These are phyloP conservation scores for Ustilago shanxiensis DNA, from an alignment of 1,284 basidiomycete species.

Conservation along the genomic window DNA sequence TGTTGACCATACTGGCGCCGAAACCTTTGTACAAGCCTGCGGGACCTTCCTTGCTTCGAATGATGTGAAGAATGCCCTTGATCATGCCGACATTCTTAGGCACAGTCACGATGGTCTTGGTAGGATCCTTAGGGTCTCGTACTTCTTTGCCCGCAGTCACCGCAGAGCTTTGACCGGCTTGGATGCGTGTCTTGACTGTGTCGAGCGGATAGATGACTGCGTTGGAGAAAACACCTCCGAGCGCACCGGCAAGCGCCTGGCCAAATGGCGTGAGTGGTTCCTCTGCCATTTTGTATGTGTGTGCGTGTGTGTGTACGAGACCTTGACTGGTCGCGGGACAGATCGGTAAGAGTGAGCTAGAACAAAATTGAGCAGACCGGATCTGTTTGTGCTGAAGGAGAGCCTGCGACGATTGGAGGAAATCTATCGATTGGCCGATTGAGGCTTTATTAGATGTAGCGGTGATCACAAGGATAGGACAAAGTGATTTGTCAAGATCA, in stretches of 20 bases:
- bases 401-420: neutral
- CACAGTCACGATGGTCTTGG: conserved; percentile 68
- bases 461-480: neutral
- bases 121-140: conserved; percentile 75
- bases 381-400: neutral
- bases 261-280: conserved; percentile 86
- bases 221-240: conserved; percentile 75
- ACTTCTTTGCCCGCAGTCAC: conserved; percentile 71
- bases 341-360: too few relatives aligned
- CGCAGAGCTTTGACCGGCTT: conserved; percentile 73
- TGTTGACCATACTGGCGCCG: conserved; percentile 97
- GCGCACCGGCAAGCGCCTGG: conserved; percentile 90
- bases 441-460: neutral
- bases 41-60: conserved; percentile 60
- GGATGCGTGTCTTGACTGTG: conserved; percentile 95
- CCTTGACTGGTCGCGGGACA: neutral
- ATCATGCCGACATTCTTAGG: conserved; percentile 62
- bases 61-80: conserved; percentile 64
- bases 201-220: conserved; percentile 92
- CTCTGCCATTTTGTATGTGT: conserved; percentile 42
- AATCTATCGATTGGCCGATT: too few relatives aligned
- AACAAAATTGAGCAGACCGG: neutral
- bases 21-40: conserved; percentile 92
- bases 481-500: neutral
- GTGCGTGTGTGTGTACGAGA: conserved; percentile 13